A percentile compares a stretch with the other conserved stretches of the same genome.
phyloP scores from a whole-genome alignment of 2,329 filamentous ascomycete species.

The Diaporthe eres region DNA sequence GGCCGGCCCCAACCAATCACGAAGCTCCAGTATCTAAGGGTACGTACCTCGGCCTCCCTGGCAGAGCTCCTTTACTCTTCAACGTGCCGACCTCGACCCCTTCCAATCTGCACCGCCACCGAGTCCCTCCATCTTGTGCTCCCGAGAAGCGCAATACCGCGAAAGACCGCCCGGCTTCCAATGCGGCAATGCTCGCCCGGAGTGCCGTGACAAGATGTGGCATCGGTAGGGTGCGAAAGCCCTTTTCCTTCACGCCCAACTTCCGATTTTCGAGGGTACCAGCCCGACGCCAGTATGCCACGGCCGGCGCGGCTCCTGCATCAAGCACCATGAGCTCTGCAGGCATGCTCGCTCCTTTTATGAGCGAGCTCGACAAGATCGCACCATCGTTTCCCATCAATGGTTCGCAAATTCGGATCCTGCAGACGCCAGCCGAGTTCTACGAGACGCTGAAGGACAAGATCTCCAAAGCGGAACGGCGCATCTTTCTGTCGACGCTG shows the following conservation, averaged over 20 bases:
- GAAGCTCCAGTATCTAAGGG: constrained; percentile 40
- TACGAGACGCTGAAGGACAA: constrained; percentile 92
- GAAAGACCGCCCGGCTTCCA: not conserved
- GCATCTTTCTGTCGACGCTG: constrained; percentile 94
- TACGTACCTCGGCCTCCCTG: constrained; percentile 42
- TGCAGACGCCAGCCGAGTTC: constrained; percentile 88
- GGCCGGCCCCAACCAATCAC: constrained; percentile 44
- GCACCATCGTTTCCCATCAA: constrained; percentile 91
- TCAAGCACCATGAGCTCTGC: constrained; percentile 47
- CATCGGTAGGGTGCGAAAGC: constrained; percentile 34
- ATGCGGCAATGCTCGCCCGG: constrained; percentile 52
- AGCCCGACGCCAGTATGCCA: constrained; percentile 40
- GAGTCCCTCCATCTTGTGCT: not conserved
- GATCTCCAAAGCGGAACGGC: constrained; percentile 82
- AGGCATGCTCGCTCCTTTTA: constrained; percentile 67
- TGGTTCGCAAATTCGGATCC: constrained; percentile 83
- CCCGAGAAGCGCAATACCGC: not conserved
- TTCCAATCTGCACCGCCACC: not conserved
- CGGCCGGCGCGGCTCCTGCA: constrained; percentile 37
- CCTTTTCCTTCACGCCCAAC: constrained; percentile 37
- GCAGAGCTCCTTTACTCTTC: constrained; percentile 28
- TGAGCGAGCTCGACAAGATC: constrained; percentile 85
- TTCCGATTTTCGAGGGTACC: constrained; percentile 33
- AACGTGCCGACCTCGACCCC: not conserved
- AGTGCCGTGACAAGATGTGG: constrained; percentile 45